phyloP scores from a whole-genome alignment of 2,329 filamentous ascomycete species.

The Colletotrichum liriopes region DNA sequence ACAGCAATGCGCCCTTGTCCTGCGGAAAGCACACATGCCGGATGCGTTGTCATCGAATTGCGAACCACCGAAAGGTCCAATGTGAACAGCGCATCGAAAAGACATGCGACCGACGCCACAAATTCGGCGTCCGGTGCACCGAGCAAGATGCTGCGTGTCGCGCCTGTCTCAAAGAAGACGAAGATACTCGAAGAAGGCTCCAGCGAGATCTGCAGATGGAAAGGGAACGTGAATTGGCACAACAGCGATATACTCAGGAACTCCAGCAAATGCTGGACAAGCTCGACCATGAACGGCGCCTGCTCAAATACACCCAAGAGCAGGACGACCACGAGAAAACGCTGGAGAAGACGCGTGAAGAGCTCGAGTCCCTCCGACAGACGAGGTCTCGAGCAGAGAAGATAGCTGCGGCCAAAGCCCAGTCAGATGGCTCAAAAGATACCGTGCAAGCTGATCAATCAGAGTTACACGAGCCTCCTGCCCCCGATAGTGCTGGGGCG shows the following conservation, averaged over 20 bases:
- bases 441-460: too few species aligned
- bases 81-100: constrained; percentile 57
- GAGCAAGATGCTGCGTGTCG: constrained; percentile 61
- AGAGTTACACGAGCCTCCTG: neutral
- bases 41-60: constrained; percentile 73
- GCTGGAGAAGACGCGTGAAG: constrained; percentile 62
- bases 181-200: constrained; percentile 58
- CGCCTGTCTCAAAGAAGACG: constrained; percentile 67
- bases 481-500: constrained; percentile 52
- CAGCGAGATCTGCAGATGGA: constrained; percentile 68
- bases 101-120: constrained; percentile 69
- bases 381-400: constrained; percentile 46
- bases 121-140: constrained; percentile 61
- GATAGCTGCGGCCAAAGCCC: constrained; percentile 30
- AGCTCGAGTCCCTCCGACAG: constrained; percentile 61
- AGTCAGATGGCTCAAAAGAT: neutral
- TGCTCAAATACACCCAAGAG: constrained; percentile 60
- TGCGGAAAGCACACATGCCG: constrained; percentile 75
- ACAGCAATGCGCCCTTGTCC: constrained; percentile 17
- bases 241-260: constrained; percentile 61
- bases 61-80: constrained; percentile 67
- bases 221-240: constrained; percentile 58
- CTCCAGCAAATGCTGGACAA: constrained; percentile 69
- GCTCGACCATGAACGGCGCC: constrained; percentile 63
- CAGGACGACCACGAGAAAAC: constrained; percentile 59